A percentile compares a stretch with the other conserved stretches of the same genome.
These are phyloP conservation scores for Juncus effusus DNA, from an alignment of 176 grass and related monocot species.

Conservation along the genomic window DNA sequence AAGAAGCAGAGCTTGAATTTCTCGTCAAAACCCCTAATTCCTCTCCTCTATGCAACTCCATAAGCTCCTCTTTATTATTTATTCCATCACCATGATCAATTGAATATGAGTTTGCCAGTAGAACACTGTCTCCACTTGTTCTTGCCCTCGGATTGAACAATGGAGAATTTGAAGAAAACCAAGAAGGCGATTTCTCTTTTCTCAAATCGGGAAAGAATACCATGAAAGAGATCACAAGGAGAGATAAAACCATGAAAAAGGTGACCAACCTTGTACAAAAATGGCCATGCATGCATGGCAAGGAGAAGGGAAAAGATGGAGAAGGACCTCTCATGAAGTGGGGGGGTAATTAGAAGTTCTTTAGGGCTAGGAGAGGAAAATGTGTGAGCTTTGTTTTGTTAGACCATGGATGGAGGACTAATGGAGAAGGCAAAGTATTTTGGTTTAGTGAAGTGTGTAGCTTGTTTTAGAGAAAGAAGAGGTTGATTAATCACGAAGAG, in stretches of 20 bases:
- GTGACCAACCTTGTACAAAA: constrained; percentile 17
- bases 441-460: neutral
- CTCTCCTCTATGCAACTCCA: neutral
- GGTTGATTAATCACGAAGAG: constrained; percentile 12
- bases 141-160: constrained; percentile 29
- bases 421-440: neutral
- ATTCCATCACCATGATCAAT: constrained; percentile 22
- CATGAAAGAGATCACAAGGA: constrained; percentile 29
- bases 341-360: neutral
- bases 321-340: constrained; percentile 28
- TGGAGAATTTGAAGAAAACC: constrained; percentile 28
- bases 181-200: constrained; percentile 18
- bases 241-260: constrained; percentile 21
- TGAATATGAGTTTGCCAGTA: constrained; percentile 30
- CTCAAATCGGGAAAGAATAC: constrained; percentile 33
- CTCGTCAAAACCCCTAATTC: neutral
- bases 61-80: constrained; percentile 22
- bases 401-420: constrained; percentile 8
- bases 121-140: constrained; percentile 24
- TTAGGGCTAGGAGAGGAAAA: neutral
- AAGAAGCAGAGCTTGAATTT: constrained; percentile 16
- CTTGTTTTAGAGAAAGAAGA: neutral
- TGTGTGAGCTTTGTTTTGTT: neutral
- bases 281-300: constrained; percentile 32
- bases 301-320: neutral